Evolutionary conservation across 2,329 filamentous ascomycete genomes (phyloP).

Genomic region (Apiospora aurea): DNA sequence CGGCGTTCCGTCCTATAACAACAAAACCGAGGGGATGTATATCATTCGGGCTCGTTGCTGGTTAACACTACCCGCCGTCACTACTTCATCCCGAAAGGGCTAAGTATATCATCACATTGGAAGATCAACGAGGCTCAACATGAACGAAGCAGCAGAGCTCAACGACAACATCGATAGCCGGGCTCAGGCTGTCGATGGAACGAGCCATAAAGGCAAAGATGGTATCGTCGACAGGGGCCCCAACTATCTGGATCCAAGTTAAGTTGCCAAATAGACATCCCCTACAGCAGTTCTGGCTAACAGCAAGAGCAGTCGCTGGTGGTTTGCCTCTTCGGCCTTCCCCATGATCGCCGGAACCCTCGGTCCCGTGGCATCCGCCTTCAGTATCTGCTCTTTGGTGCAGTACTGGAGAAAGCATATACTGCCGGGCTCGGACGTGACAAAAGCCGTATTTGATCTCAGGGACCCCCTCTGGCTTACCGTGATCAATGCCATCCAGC

Average conservation of each 20-base stretch:
- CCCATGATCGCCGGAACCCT: slow-evolving; percentile 85
- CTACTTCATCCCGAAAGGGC: neutral
- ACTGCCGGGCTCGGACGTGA: slow-evolving; percentile 52
- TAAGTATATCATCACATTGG: neutral
- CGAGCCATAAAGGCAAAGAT: slow-evolving; percentile 34
- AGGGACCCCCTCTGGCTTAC: slow-evolving; percentile 77
- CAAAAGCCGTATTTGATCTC: slow-evolving; percentile 58
- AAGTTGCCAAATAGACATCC: slow-evolving; percentile 38
- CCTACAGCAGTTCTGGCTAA: neutral
- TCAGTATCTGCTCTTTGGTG: slow-evolving; percentile 87
- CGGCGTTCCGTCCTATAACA: neutral
- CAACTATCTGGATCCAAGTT: slow-evolving; percentile 52
- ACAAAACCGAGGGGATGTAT: neutral
- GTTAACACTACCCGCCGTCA: neutral
- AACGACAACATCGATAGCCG: slow-evolving; percentile 47
- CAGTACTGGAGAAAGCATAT: slow-evolving; percentile 75
- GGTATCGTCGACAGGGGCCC: slow-evolving; percentile 47
- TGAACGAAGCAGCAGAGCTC: slow-evolving; percentile 50
- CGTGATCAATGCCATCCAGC: slow-evolving; percentile 77
- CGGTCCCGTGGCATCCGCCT: slow-evolving; percentile 85
- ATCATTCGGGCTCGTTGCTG: neutral
- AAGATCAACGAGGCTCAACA: slow-evolving; percentile 32
- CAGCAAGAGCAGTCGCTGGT: slow-evolving; percentile 58
- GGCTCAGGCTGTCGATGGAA: slow-evolving; percentile 37
- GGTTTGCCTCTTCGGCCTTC: slow-evolving; percentile 70